Evolutionary conservation across 352 stramenopile genomes (phyloP), one percentile per base, ranked within the genome.

Genomic region (Pythium utonaiense): DNA sequence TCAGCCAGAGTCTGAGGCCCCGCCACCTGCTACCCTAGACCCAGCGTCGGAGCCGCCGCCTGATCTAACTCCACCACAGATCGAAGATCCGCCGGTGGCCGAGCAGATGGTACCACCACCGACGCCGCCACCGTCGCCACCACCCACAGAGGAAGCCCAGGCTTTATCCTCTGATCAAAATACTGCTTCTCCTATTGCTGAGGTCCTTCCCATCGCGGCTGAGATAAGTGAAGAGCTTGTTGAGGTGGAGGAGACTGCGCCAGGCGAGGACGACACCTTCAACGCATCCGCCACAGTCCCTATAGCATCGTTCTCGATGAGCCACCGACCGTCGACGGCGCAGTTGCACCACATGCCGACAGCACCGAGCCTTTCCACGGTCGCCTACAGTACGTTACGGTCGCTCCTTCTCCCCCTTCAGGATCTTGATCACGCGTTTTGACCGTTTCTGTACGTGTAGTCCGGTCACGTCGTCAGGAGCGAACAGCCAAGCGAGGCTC

Each of bases 401-500:
- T 42, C 12, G n/a, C n/a, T 47, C 6, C 4, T 22, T 7, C 21
- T 57, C 3, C 14, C 7, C 21, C 14, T 3, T 31, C 30, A 25
- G 5, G 9, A 33, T 28, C n/a, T 60, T 30, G 27, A 16, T 33
- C n/a, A 22, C 17, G 7, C 16, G 17, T 58, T 50, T 6, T 33
- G 41, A 19, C 33, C 3, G 2, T 57, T 6, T 44, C 1, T 27
- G 17, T 56, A 30, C 13, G 36, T 61, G 1, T 55, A 17, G 64
- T 75, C 22, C 79, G 75, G 6, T 66, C 71, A 13, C 75, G 74
- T 12, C 69, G 66, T 1, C 50, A 73, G 44, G 62, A 71, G 25
- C 62, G 74, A 3, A 55, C 48, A 1, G 33, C 57, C 7, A 80
- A 82, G 30, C 66, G 71, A 0, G 61, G 33, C 3, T 57, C 51